These are phyloP conservation scores for Aspergillus persii DNA, from an alignment of 2,329 filamentous ascomycete species.

Conservation along the genomic window DNA sequence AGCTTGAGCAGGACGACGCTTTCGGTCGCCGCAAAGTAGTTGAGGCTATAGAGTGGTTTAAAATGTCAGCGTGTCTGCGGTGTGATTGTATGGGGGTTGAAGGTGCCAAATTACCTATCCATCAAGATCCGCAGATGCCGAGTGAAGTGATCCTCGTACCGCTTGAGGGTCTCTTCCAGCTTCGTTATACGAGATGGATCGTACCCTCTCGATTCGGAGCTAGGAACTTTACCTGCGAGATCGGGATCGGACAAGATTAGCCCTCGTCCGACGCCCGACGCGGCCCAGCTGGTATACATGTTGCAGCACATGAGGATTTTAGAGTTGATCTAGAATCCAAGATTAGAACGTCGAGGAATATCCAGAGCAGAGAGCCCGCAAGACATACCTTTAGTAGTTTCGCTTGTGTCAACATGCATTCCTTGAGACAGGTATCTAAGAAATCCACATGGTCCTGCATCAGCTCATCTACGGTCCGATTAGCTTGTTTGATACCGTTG, in stretches of 20 bases:
- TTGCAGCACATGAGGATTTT: conserved; percentile 96
- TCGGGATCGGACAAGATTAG: conserved; percentile 82
- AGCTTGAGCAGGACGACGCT: conserved; percentile 90
- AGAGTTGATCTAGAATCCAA: conserved; percentile 73
- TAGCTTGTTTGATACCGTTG: conserved; percentile 49
- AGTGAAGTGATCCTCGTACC: conserved; percentile 92
- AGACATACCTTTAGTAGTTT: conserved; percentile 78
- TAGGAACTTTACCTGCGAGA: conserved; percentile 45
- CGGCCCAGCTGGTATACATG: conserved; percentile 85
- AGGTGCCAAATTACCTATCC: conserved; percentile 58
- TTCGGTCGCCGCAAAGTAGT: conserved; percentile 96
- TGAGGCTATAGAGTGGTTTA: conserved; percentile 50
- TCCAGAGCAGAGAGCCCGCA: background rate
- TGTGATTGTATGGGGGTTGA: too few species aligned
- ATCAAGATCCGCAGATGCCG: conserved; percentile 89
- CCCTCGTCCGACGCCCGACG: conserved; percentile 75
- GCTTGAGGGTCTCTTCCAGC: conserved; percentile 80
- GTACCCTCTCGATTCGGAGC: conserved; percentile 45
- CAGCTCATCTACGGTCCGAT: conserved; percentile 87
- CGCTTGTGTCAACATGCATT: conserved; percentile 97
- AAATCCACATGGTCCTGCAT: conserved; percentile 99
- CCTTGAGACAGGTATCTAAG: conserved; percentile 93
- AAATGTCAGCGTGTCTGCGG: background rate
- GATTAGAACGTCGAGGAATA: background rate
- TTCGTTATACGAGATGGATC: conserved; percentile 66